Percentiles rank a stretch among this genome's conserved stretches.
Evolutionary conservation across 164 flowering plant genomes (phyloP).

Genomic region (Nelumbo lutea): DNA sequence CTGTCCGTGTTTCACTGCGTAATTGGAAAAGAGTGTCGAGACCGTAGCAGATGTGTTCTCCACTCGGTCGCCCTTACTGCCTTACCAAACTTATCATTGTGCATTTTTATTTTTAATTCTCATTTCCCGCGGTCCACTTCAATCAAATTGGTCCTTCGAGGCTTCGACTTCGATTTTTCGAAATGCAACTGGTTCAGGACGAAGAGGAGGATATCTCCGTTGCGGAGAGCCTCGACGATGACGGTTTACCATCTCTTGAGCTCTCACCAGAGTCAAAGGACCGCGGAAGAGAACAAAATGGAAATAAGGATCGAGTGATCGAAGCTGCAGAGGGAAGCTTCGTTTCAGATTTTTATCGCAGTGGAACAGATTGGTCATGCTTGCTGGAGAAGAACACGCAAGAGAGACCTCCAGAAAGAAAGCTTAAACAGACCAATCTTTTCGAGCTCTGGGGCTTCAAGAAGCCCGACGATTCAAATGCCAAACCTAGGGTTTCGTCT

Average conservation of each 20-base stretch:
- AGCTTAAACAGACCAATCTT: slow-evolving; percentile 44
- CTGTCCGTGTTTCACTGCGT: no score
- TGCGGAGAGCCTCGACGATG: slow-evolving; percentile 19
- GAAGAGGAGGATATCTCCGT: slow-evolving; percentile 10
- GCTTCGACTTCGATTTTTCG: not conserved
- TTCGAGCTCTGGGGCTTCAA: slow-evolving; percentile 57
- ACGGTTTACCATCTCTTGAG: slow-evolving; percentile 22
- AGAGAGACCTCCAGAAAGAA: slow-evolving; percentile 8
- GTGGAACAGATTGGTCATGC: slow-evolving; percentile 54
- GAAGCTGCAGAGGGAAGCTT: slow-evolving; percentile 26
- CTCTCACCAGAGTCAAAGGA: slow-evolving; percentile 7
- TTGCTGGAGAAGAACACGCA: slow-evolving; percentile 16
- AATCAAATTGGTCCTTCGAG: not conserved
- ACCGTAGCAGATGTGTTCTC: no score
- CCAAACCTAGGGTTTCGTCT: slow-evolving; percentile 4
- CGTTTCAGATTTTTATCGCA: slow-evolving; percentile 44
- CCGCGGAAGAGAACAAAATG: not conserved
- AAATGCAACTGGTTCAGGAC: slow-evolving; percentile 9
- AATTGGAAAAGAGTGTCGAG: no score
- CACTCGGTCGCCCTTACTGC: no score
- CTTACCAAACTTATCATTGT: no score
- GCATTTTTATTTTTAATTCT: not conserved
- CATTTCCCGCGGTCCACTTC: slow-evolving; percentile 5
- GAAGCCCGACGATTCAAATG: slow-evolving; percentile 10
- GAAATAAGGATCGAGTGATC: not conserved